Base-by-base conservation (phyloP, 345 rosid species). In the Pugionium dolabratum region DNA sequence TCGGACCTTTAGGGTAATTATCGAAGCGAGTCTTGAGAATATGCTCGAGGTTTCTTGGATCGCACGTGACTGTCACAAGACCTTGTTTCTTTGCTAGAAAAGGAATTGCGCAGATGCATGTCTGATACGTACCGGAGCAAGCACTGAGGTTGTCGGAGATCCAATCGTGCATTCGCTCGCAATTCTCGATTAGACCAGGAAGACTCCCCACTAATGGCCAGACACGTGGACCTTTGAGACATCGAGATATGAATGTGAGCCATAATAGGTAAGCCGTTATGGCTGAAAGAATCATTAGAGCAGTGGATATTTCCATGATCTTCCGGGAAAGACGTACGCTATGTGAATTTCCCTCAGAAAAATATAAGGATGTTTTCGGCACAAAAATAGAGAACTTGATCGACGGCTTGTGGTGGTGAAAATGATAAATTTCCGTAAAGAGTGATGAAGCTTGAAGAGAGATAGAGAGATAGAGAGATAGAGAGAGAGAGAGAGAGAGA, bases 161-260 rank as follows among this genome's bases (percentile, higher is more conserved):
- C 99, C 97, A 94, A 74, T 94, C 99, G 46, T 90, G 99, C 88
- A 94, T 59, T 46, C 97, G 86, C 66, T 90, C 96, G 60, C 85
- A 79, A 35, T 94, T 94, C 82, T 88, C 86, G 54, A 94, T 81
- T 59, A 94, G 69, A 7, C 96, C 97, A 1, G 99, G 97, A 4
- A 94, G 91, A 75, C 97, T 94, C 32, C 99, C 99, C 70, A 90
- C 43, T 36, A 94, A 45, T 2, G 95, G 93, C 95, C 95, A 90
- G 26, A 90, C 99, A 60, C 91, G 86, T 54, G 97, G 99, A 71
- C 97, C 99, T 59, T 75, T 81, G 5, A 85, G 63, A 9, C 88
- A 77, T 76, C 97, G 95, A 8, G 89, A 86, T 71, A 86, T 85
- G 90, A 85, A 90, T 7, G 86, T 84, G 64, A 94, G 83, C 99